Evolutionary conservation across 148 eudicot genomes (phyloP), one percentile per base, ranked within the genome.

Genomic region (Silene uniflora): DNA sequence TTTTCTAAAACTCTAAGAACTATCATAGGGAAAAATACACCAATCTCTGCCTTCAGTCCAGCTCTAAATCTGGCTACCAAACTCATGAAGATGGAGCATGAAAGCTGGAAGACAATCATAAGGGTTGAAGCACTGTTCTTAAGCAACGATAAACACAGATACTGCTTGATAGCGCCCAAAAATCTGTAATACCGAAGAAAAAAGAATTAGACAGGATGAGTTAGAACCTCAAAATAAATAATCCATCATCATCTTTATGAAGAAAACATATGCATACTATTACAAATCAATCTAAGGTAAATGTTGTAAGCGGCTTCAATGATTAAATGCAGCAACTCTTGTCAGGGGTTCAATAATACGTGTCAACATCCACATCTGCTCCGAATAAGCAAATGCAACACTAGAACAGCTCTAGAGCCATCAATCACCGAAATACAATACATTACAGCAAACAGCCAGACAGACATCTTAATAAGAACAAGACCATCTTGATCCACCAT

Each of bases 41-140:
- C 99, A 81, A 96, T 96, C 87, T 96, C 99, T 70, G 99, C 99
- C 87, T 96, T 96, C 82, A 96, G 74, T 72, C 99, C 99, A 78
- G 95, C 99, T 83, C 99, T 89, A 83, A 96, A 96, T 83, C 99
- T 86, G 78, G 98, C 86, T 14, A 96, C 99, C 80, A 96, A 86
- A 78, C 99, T 96, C 77, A 96, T 90, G 83, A 96, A 96, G 83
- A 96, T 96, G 22, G 99, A 96, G 86, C 99, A 96, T 25, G 99
- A 96, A 79, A 96, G 99, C 95, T 96, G 99, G 85, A 91, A 96
- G 79, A 96, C 95, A 78, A 96, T 91, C 94, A 96, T 89, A 79
- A 92, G 92, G 60, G 92, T 89, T 76, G 99, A 95, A 47, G 97
- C 96, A 80, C 97, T 95, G 86, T 95, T 92, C 90, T 95, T 95